Percentiles rank a stretch among this genome's conserved stretches.
phyloP scores from a whole-genome alignment of 352 stramenopile genomes.

The Hyaloperonospora brassicae region DNA sequence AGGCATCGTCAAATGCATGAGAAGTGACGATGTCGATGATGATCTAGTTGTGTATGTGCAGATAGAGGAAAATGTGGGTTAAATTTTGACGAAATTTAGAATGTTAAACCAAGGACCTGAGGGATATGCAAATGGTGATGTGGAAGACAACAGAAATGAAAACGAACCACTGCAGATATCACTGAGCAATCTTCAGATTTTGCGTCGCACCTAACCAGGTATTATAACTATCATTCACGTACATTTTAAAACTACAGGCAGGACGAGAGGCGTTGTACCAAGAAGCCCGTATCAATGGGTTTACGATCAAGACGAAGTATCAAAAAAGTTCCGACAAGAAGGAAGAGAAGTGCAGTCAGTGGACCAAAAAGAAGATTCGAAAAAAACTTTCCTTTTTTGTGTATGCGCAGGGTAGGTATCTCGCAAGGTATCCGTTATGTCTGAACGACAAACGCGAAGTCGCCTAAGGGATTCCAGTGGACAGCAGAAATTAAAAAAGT shows the following conservation, averaged over 20 bases:
- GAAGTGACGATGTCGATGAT: too few relatives aligned
- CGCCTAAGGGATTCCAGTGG: constrained; percentile 2
- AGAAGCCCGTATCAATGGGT: neutral
- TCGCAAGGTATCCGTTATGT: neutral
- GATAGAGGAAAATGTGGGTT: too few relatives aligned
- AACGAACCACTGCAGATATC: too few relatives aligned
- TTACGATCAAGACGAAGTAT: neutral
- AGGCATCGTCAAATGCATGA: too few relatives aligned
- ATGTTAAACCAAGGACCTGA: too few relatives aligned
- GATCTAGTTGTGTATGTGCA: too few relatives aligned
- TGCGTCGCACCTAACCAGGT: neutral
- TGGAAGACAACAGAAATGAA: too few relatives aligned
- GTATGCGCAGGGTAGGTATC: neutral
- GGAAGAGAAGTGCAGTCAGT: neutral
- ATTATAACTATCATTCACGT: neutral
- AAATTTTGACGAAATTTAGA: too few relatives aligned
- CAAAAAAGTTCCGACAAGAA: neutral
- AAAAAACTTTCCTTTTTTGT: neutral
- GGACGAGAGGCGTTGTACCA: neutral
- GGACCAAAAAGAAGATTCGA: neutral
- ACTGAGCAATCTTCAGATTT: too few relatives aligned
- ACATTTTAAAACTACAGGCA: neutral
- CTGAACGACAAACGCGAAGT: neutral
- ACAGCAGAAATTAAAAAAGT: constrained; percentile 5
- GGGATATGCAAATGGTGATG: too few relatives aligned